Percentiles rank a stretch among this genome's conserved stretches.
phyloP scores from a whole-genome alignment of 2,329 filamentous ascomycete species.

The Penicillium sp. region DNA sequence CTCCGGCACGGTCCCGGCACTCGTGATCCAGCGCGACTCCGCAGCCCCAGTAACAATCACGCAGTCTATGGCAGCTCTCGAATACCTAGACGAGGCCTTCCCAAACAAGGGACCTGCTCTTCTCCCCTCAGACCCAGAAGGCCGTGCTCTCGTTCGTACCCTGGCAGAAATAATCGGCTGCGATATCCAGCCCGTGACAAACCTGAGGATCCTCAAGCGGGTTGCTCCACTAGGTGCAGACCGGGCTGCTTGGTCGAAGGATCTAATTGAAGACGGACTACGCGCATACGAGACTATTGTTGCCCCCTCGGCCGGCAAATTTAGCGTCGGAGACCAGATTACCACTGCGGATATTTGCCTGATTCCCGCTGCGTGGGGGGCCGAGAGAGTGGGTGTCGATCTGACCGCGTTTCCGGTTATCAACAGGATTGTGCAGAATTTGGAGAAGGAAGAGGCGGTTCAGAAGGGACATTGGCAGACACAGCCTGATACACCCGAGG shows the following conservation, averaged over 20 bases:
- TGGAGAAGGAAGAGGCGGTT: slow-evolving; percentile 53
- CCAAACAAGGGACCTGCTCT: slow-evolving; percentile 45
- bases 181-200: slow-evolving; percentile 62
- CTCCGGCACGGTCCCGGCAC: slow-evolving; percentile 55
- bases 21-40: slow-evolving; percentile 40
- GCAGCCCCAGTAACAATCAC: slow-evolving; percentile 43
- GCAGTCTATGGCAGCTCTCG: slow-evolving; percentile 60
- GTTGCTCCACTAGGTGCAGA: slow-evolving; percentile 48
- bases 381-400: slow-evolving; percentile 56
- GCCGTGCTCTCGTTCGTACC: slow-evolving; percentile 53
- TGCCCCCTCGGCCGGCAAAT: slow-evolving; percentile 44
- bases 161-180: slow-evolving; percentile 55
- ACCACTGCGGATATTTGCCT: slow-evolving; percentile 60
- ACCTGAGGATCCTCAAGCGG: slow-evolving; percentile 53
- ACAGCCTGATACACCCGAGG: slow-evolving; percentile 55
- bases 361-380: slow-evolving; percentile 59
- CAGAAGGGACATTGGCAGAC: slow-evolving; percentile 53
- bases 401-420: slow-evolving; percentile 51
- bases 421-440: slow-evolving; percentile 43
- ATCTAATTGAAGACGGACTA: slow-evolving; percentile 55
- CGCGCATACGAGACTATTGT: slow-evolving; percentile 54
- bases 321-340: slow-evolving; percentile 56
- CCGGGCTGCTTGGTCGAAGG: slow-evolving; percentile 51
- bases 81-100: slow-evolving; percentile 60
- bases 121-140: slow-evolving; percentile 48